These are phyloP conservation scores for Panellus pusillus DNA, from an alignment of 768 basidiomycete genomes.

Conservation along the genomic window DNA sequence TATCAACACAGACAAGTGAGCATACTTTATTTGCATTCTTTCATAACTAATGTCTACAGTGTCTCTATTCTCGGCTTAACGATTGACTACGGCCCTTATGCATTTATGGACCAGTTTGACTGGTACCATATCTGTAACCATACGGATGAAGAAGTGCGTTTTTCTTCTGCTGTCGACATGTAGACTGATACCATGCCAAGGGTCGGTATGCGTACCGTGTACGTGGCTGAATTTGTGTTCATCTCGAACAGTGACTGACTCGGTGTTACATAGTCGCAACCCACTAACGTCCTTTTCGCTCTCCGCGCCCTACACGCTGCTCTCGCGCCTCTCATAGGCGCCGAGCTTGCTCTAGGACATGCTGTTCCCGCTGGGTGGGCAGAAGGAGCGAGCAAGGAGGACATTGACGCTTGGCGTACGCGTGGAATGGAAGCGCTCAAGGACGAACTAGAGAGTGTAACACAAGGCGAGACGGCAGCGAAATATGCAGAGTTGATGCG, in stretches of 20 bases:
- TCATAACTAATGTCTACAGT: constrained; percentile 32
- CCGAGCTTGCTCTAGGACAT: constrained; percentile 61
- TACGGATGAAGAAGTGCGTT: constrained; percentile 51
- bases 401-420: constrained; percentile 61
- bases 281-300: constrained; percentile 80
- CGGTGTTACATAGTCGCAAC: constrained; percentile 59
- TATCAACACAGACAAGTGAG: constrained; percentile 94
- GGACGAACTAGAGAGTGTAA: constrained; percentile 60
- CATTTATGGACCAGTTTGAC: constrained; percentile 95
- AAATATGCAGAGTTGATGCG: constrained; percentile 74
- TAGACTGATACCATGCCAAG: constrained; percentile 7
- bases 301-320: constrained; percentile 74
- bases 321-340: constrained; percentile 84
- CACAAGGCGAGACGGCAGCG: constrained; percentile 55
- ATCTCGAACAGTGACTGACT: constrained; percentile 1
- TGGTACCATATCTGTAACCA: constrained; percentile 88
- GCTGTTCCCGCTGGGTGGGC: constrained; percentile 67
- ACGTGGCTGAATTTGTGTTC: neutral
- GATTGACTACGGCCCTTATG: constrained; percentile 86
- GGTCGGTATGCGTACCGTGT: constrained; percentile 77
- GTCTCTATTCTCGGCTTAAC: constrained; percentile 75
- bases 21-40: neutral
- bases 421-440: constrained; percentile 52
- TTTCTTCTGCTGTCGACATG: no score
- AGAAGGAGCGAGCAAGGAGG: constrained; percentile 46